Percentiles rank a stretch among this genome's conserved stretches.
phyloP scores from a whole-genome alignment of 2,329 filamentous ascomycete genomes.

The Cladosporium sp. region DNA sequence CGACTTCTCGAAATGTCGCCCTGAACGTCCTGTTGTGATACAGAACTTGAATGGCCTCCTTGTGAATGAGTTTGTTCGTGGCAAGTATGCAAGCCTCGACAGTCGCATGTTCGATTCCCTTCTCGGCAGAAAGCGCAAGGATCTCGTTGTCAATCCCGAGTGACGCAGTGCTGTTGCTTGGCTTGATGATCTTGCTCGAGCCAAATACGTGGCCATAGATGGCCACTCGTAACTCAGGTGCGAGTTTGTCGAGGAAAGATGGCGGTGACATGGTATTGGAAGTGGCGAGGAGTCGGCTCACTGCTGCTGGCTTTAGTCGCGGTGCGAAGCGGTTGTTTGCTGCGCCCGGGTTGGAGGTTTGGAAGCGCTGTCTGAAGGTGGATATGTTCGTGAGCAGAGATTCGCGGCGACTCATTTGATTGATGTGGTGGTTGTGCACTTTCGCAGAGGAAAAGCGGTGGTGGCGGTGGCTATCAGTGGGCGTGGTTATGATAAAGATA shows the following conservation, averaged over 20 bases:
- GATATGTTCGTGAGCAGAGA: background rate
- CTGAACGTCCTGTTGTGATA: conserved; percentile 19
- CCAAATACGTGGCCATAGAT: conserved; percentile 13
- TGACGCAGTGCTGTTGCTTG: background rate
- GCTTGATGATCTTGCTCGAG: background rate
- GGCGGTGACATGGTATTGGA: background rate
- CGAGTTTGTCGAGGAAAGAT: conserved; percentile 7
- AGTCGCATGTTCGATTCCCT: background rate
- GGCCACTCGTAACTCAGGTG: background rate
- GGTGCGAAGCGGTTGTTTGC: no score
- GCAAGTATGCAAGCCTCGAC: conserved; percentile 17
- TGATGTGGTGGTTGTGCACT: background rate
- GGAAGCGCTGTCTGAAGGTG: background rate
- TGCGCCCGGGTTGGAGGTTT: background rate
- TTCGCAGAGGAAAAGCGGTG: background rate
- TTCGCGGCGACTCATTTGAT: background rate
- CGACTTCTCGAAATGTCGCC: background rate
- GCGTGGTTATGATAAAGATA: background rate
- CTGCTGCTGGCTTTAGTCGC: background rate
- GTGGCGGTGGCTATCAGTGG: background rate
- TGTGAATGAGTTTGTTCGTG: conserved; percentile 18
- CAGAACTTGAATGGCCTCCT: conserved; percentile 20
- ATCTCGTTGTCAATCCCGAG: background rate
- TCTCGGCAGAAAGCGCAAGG: background rate
- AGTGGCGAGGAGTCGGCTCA: background rate